Percentiles rank a stretch among this genome's conserved stretches.
Conservation (phyloP, 352 stramenopile genomes). For the Peronosclerospora sorghi region DNA sequence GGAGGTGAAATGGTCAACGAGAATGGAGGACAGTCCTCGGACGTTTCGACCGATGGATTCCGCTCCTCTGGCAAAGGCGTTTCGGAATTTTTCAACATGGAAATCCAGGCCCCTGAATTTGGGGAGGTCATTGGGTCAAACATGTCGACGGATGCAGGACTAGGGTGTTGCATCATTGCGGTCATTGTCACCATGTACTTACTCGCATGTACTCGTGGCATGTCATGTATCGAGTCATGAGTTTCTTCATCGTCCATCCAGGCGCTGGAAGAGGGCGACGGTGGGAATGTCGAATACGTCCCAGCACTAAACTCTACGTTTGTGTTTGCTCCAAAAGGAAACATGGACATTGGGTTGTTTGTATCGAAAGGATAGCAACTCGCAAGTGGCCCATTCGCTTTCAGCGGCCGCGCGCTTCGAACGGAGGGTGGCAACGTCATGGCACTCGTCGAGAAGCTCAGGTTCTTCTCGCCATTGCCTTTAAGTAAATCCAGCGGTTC, state of each 20-base stretch:
- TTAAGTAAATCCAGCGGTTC: constrained; percentile 28
- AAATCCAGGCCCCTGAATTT: constrained; percentile 12
- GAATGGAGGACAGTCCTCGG: constrained; percentile 7
- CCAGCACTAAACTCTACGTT: constrained; percentile 1
- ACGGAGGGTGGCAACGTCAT: constrained; percentile 1
- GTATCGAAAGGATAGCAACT: constrained; percentile 13
- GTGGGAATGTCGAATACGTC: not conserved
- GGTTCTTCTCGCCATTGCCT: constrained; percentile 14
- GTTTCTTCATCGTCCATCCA: constrained; percentile 8
- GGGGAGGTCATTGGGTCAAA: constrained; percentile 4
- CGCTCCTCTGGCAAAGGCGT: too few species aligned
- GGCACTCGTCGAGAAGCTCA: constrained; percentile 6
- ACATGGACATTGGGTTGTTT: constrained; percentile 22
- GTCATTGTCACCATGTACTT: constrained; percentile 23
- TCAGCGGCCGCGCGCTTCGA: not conserved
- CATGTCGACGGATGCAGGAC: constrained; percentile 19
- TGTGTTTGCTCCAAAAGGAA: constrained; percentile 8
- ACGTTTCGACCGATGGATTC: constrained; percentile 4
- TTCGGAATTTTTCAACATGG: not conserved
- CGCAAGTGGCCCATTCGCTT: not conserved
- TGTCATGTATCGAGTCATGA: not conserved
- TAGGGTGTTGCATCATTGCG: constrained; percentile 14
- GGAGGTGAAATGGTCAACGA: constrained; percentile 23
- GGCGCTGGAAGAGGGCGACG: not conserved
- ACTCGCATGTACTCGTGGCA: constrained; percentile 14